phyloP scores from a whole-genome alignment of 495 filamentous ascomycete genomes.

The Acidomyces sp. region DNA sequence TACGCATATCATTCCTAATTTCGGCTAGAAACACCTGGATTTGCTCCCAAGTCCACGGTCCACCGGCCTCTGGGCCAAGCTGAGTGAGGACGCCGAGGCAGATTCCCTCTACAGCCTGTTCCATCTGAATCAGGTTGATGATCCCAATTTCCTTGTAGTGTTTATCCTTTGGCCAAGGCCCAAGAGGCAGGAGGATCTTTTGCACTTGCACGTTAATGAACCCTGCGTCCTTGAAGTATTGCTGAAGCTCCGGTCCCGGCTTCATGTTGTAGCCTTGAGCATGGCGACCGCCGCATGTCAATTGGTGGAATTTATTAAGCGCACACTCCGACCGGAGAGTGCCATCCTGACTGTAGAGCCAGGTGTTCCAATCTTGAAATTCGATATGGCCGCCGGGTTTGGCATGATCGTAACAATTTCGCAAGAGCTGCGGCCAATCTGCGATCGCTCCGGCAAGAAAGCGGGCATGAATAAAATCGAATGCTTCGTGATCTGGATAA shows the following conservation, averaged over 20 bases:
- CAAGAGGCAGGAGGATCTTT: background rate
- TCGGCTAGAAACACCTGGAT: no score
- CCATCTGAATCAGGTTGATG: conserved; percentile 5
- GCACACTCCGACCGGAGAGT: no score
- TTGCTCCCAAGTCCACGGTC: no score
- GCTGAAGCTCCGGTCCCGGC: no score
- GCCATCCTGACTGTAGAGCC: background rate
- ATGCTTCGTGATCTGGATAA: conserved; percentile 20
- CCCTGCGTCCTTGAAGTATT: conserved; percentile 2
- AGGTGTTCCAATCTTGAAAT: conserved; percentile 3
- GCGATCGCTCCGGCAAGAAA: conserved; percentile 21
- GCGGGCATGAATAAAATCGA: conserved; percentile 16
- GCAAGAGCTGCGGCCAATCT: conserved; percentile 26
- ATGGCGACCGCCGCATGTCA: background rate
- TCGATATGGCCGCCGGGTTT: conserved; percentile 6
- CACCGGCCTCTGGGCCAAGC: no score
- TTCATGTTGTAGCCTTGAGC: background rate
- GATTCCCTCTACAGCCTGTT: conserved; percentile 5
- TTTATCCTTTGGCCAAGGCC: conserved; percentile 1
- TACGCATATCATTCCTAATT: no score
- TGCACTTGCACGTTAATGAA: background rate
- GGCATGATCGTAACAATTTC: conserved; percentile 2
- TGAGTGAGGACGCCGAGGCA: no score
- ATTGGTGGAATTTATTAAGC: conserved; percentile 2
- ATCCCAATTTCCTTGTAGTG: conserved; percentile 7